These are phyloP conservation scores for Articulospora tetracladia DNA, from an alignment of 495 filamentous ascomycete genomes.

Conservation along the genomic window DNA sequence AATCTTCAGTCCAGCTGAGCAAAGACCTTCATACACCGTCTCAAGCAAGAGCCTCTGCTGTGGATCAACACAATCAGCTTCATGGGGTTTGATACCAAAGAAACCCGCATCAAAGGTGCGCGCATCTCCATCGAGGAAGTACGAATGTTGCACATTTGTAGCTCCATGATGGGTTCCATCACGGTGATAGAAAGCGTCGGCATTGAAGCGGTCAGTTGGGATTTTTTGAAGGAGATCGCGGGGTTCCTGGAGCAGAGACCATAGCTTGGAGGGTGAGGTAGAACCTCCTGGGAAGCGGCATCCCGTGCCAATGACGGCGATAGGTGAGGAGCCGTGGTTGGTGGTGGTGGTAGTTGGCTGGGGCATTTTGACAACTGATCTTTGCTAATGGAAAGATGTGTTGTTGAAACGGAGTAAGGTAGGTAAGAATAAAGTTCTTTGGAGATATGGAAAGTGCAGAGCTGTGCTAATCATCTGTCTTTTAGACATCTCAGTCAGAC, in stretches of 20 bases:
- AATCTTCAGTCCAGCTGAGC: conserved; percentile 35
- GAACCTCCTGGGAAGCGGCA: conserved; percentile 12
- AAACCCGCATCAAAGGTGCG: conserved; percentile 25
- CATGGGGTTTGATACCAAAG: conserved; percentile 1
- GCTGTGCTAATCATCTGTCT: too few species aligned
- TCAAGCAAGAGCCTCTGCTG: background rate
- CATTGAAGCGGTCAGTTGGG: conserved; percentile 4
- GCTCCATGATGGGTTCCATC: background rate
- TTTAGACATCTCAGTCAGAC: too few species aligned
- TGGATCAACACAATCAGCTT: conserved; percentile 12
- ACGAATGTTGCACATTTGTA: background rate
- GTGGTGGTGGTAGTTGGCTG: too few species aligned
- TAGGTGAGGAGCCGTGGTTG: too few species aligned
- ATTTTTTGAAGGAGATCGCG: background rate
- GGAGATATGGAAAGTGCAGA: too few species aligned
- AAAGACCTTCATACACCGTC: background rate
- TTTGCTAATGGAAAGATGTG: too few species aligned
- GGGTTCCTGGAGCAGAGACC: conserved; percentile 8
- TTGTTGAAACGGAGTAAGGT: too few species aligned
- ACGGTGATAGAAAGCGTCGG: background rate
- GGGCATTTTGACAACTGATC: too few species aligned
- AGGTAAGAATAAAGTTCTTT: too few species aligned
- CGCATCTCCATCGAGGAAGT: conserved; percentile 7
- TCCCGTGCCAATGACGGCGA: conserved; percentile 5
- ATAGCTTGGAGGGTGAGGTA: conserved; percentile 2